Evolutionary conservation across 2,329 filamentous ascomycete species (phyloP), one percentile per base, ranked within the genome.

Genomic region (Venturia pyrina): DNA sequence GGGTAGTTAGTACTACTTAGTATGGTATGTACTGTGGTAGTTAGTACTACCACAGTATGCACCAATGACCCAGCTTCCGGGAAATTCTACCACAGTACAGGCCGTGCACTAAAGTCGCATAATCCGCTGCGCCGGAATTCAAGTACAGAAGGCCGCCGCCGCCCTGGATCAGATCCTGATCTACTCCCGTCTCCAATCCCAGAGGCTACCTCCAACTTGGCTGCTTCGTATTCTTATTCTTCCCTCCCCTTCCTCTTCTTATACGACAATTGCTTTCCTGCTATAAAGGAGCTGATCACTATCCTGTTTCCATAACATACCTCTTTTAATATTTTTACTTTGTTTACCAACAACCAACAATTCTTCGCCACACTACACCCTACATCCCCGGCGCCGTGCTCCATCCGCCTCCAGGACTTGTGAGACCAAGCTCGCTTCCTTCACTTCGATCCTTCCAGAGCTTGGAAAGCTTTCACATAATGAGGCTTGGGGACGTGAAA

Each of bases 81-180:
- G 53, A 37, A 59, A 1, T 21, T 10, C 19, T 37, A 37, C 7
- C 1, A n/a, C n/a, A n/a, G n/a, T n/a, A n/a, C n/a, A n/a, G 53
- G 15, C 32, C 28, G 28, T 59, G 32, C 32, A n/a, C 32, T 59
- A 59, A 28, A 3, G 46, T 57, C 53, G 53, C 53, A 59, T 59
- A n/a, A 19, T 40, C 13, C 37, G 3, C 21, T n/a, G 48, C n/a
- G 48, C 8, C 24, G 46, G 21, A 50, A 40, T 10, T 34, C 24
- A 34, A 57, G 50, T 57, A 37, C 50, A 56, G 50, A 56, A 56
- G 50, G 50, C 50, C 50, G 50, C 50, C 50, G 50, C 50, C 50
- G 50, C 50, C 50, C 50, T 48, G 1, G 50, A 34, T 28, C 2
- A 28, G 28, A 28, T 28, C 28, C 28, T 28, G 28, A 28, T 28